These are phyloP conservation scores for Pseudopithomyces maydicus DNA, from an alignment of 2,329 filamentous ascomycete species.

Conservation along the genomic window DNA sequence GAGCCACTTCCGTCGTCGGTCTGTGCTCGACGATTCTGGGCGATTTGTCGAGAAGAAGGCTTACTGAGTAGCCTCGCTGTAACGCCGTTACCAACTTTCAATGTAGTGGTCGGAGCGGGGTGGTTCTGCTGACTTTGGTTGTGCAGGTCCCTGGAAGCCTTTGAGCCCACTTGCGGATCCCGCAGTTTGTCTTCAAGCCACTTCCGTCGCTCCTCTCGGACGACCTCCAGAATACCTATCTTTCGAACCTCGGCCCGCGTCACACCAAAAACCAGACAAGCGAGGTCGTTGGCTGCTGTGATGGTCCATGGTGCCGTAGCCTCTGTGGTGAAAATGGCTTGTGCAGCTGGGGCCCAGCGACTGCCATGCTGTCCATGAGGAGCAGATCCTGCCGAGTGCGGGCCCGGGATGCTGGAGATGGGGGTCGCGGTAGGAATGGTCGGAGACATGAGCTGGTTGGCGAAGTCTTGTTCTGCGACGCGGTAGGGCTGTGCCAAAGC, in stretches of 20 bases:
- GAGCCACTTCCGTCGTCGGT: slow-evolving; percentile 64
- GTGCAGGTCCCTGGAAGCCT: slow-evolving; percentile 34
- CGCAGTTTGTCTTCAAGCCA: slow-evolving; percentile 89
- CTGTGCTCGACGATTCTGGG: slow-evolving; percentile 64
- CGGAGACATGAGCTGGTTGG: slow-evolving; percentile 53
- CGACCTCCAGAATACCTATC: slow-evolving; percentile 92
- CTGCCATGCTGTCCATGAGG: slow-evolving; percentile 81
- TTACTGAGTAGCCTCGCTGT: slow-evolving; percentile 89
- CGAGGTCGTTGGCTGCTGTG: slow-evolving; percentile 91
- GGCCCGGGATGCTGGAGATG: slow-evolving; percentile 38
- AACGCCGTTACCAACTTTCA: slow-evolving; percentile 78
- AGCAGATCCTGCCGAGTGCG: slow-evolving; percentile 46
- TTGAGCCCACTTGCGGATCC: slow-evolving; percentile 61
- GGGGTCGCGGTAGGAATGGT: slow-evolving; percentile 48
- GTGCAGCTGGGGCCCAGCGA: slow-evolving; percentile 86
- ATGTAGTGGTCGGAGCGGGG: slow-evolving; percentile 45
- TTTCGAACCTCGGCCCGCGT: slow-evolving; percentile 94
- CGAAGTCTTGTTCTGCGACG: slow-evolving; percentile 54
- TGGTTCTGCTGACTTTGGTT: slow-evolving; percentile 41
- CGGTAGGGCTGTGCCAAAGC: slow-evolving; percentile 82
- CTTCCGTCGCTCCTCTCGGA: slow-evolving; percentile 82
- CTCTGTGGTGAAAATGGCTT: slow-evolving; percentile 98
- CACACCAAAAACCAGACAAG: slow-evolving; percentile 97
- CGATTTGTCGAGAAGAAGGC: slow-evolving; percentile 65
- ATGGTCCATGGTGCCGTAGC: slow-evolving; percentile 92